Percentiles rank a stretch among this genome's conserved stretches.
phyloP scores from a whole-genome alignment of 768 basidiomycete species.

The Psilocybe cubensis region DNA sequence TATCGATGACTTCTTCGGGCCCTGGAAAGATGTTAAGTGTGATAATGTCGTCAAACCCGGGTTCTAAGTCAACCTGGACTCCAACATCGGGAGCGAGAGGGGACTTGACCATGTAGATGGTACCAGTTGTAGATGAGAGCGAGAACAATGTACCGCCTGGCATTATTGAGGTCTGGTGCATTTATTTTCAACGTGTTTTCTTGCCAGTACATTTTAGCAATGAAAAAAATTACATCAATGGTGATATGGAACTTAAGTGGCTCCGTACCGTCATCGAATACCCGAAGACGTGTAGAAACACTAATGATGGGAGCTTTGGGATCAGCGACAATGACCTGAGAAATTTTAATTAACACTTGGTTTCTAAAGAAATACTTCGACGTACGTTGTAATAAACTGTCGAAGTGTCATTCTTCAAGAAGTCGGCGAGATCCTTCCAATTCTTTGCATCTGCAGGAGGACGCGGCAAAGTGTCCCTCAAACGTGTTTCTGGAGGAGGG shows the following conservation, averaged over 20 bases:
- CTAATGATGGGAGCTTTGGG: neutral
- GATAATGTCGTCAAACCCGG: neutral
- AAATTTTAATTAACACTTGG: neutral
- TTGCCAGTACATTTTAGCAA: too few species aligned
- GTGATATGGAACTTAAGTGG: neutral
- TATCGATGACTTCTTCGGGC: neutral
- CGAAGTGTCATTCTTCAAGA: neutral
- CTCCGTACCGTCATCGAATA: neutral
- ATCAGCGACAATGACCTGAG: neutral
- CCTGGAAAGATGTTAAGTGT: neutral
- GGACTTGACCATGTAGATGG: neutral
- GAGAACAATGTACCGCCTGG: neutral
- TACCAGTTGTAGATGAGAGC: neutral
- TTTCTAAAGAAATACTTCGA: too few species aligned
- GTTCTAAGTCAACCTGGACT: neutral
- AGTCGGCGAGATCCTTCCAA: neutral
- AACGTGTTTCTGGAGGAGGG: neutral
- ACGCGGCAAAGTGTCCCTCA: neutral
- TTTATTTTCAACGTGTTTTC: neutral
- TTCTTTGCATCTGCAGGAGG: conserved; percentile 2
- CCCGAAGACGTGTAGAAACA: neutral
- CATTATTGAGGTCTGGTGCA: neutral
- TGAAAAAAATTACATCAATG: neutral
- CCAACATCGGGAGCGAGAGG: neutral
- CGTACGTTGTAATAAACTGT: neutral